These are phyloP conservation scores for Domatiomyces globalis DNA, from an alignment of 2,329 filamentous ascomycete species.

Conservation along the genomic window DNA sequence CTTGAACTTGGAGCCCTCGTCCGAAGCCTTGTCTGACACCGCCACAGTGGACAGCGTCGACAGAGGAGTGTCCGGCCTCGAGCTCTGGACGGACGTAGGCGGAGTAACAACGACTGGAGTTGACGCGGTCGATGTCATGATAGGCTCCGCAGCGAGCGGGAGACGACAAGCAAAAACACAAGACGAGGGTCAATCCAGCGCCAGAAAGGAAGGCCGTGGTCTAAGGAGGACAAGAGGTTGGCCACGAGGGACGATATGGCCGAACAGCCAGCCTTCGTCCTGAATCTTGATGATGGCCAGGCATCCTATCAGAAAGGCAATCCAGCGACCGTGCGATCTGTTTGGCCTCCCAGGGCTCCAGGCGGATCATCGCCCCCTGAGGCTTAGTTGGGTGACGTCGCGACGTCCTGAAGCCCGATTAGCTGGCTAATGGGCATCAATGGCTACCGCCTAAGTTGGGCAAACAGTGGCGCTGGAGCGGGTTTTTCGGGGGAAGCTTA, in stretches of 20 bases:
- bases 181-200: not conserved
- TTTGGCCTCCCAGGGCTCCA: not conserved
- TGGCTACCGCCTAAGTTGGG: not conserved
- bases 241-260: not conserved
- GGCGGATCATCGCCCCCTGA: not conserved
- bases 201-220: not conserved
- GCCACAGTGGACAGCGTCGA: conserved; percentile 23
- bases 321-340: not conserved
- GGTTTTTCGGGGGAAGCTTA: not conserved
- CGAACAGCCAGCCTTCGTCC: not conserved
- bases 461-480: not conserved
- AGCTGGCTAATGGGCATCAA: not conserved
- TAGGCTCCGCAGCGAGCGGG: not conserved
- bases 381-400: not conserved
- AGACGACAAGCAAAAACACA: not conserved
- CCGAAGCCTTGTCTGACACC: conserved; percentile 43
- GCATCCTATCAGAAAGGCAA: not conserved
- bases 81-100: not conserved
- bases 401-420: not conserved
- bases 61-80: conserved; percentile 13
- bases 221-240: not conserved
- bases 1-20: conserved; percentile 76
- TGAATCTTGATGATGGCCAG: not conserved
- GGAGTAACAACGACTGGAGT: not conserved
- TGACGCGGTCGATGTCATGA: not conserved